Evolutionary conservation across 148 eudicot genomes (phyloP).

Genomic region (Fagopyrum homotropicum): DNA sequence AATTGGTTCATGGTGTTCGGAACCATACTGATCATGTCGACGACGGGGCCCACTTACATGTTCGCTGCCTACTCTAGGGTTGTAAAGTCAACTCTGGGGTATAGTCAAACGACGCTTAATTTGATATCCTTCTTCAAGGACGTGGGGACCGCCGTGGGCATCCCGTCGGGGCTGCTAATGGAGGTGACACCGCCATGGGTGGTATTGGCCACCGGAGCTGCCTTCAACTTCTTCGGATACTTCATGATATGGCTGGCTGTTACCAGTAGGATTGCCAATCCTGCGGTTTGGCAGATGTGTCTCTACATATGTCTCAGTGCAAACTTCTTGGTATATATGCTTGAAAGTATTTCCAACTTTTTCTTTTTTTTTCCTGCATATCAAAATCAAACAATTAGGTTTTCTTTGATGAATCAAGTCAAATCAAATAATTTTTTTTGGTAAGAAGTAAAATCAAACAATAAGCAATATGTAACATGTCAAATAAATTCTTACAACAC

Average conservation of each 20-base stretch:
- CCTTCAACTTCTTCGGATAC: slow-evolving; percentile 8
- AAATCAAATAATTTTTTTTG: too few relatives aligned
- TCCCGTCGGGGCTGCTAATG: slow-evolving; percentile 11
- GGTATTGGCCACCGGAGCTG: slow-evolving; percentile 8
- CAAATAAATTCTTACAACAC: too few relatives aligned
- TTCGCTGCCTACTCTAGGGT: slow-evolving; percentile 12
- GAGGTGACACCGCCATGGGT: slow-evolving; percentile 17
- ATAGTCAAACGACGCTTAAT: slow-evolving; percentile 12
- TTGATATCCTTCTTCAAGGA: slow-evolving; percentile 14
- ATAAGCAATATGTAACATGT: too few relatives aligned
- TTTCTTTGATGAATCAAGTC: too few relatives aligned
- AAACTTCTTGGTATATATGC: background rate
- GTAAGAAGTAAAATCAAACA: too few relatives aligned
- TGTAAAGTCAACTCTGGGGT: slow-evolving; percentile 8
- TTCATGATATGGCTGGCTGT: slow-evolving; percentile 14
- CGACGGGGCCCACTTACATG: slow-evolving; percentile 12
- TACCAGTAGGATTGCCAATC: slow-evolving; percentile 4
- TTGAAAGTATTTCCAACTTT: background rate
- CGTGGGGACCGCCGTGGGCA: slow-evolving; percentile 10
- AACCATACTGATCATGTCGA: slow-evolving; percentile 10
- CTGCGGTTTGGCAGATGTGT: slow-evolving; percentile 19
- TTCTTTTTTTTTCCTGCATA: background rate
- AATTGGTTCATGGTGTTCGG: slow-evolving; percentile 18
- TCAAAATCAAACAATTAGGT: background rate
- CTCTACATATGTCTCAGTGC: slow-evolving; percentile 10